Evolutionary conservation across 2,329 filamentous ascomycete genomes (phyloP).

Genomic region (Nemania diffusa): DNA sequence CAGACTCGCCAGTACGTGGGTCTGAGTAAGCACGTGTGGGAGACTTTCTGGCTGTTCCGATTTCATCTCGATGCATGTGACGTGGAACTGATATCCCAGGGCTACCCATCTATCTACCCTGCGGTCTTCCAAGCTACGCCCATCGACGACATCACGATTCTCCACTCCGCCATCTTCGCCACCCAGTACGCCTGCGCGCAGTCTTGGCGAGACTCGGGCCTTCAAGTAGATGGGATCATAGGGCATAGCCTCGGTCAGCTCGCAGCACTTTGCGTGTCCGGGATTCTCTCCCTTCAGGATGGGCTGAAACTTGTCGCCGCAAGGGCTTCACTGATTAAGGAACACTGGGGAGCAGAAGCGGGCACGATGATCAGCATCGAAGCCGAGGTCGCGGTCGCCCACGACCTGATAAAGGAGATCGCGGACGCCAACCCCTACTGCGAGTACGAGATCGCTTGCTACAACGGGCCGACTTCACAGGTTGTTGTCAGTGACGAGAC

Average conservation of each 20-base stretch:
- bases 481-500: conserved; percentile 52
- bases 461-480: conserved; percentile 55
- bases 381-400: not conserved
- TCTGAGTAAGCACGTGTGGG: not conserved
- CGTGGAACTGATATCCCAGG: conserved; percentile 21
- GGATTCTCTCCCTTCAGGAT: conserved; percentile 48
- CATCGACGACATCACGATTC: conserved; percentile 41
- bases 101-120: conserved; percentile 45
- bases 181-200: conserved; percentile 52
- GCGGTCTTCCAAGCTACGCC: conserved; percentile 47
- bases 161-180: conserved; percentile 56
- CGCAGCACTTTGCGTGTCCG: conserved; percentile 52
- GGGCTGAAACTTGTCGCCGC: conserved; percentile 46
- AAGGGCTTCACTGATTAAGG: conserved; percentile 47
- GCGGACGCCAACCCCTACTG: not conserved
- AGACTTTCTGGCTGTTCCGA: not conserved
- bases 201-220: conserved; percentile 52
- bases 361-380: not conserved
- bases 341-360: conserved; percentile 50
- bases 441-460: conserved; percentile 54
- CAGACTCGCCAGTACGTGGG: not conserved
- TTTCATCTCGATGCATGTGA: not conserved
- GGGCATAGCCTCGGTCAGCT: conserved; percentile 58
- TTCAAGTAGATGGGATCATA: conserved; percentile 46
- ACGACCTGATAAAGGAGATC: not conserved